Evolutionary conservation across 371 early-diverging fungal genomes (phyloP), one percentile per base, ranked within the genome.

Genomic region (Actinomortierella wolfii): DNA sequence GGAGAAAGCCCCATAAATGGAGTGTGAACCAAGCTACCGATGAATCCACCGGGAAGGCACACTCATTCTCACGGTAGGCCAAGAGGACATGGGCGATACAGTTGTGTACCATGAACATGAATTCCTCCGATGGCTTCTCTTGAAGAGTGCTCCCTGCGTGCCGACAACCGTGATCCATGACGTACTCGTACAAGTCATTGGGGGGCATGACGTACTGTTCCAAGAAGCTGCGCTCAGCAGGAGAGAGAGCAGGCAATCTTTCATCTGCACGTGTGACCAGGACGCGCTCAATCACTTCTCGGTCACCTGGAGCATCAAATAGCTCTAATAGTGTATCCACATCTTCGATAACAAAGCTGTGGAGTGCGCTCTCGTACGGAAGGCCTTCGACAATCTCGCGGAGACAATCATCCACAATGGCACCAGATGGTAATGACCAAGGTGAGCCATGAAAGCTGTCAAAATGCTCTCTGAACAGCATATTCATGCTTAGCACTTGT

Each of bases 101-200:
- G 25, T 46, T 40, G 41, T 60, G 60, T 18, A 46, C 57, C 24
- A 57, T 46, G 28, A 25, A 40, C 57, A 46, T 52, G 42, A 57
- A 57, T 14, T 63, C 63, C 28, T 56, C 56, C 14, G 52, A 56
- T n/a, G 57, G 56, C 29, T 63, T 63, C 40, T 53, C 26, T 47
- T 56, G 17, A 42, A 57, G 63, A 40, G 44, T 42, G 34, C 45
- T 41, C n/a, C 63, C 53, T 18, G 56, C 52, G 56, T 24, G 51
- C 23, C 54, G 51, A 45, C 57, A 57, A 17, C 63, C 47, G 18
- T 46, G 52, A 51, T 26, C 52, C 15, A 40, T 20, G 41, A 63
- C 52, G 45, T 39, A 40, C 40, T 57, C 47, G 15, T 52, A 29
- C 63, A 63, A 18, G 29, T 63, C 57, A 11, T 40, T 41, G 5